Conservation (phyloP, 2,329 filamentous ascomycete species). For the Zymoseptoria brevis region DNA sequence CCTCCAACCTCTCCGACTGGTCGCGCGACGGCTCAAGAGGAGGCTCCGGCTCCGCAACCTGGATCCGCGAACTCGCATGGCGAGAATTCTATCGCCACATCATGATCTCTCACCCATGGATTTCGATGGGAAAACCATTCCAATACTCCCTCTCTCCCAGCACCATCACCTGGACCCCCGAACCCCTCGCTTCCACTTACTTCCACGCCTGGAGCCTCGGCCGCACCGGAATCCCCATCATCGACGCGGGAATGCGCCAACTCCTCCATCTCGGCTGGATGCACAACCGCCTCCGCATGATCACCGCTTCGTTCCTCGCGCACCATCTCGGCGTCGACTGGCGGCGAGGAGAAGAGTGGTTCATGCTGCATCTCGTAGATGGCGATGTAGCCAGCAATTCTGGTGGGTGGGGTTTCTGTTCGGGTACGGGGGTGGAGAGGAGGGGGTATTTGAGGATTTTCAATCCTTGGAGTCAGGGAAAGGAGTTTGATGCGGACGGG, state of each 20-base stretch:
- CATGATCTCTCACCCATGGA: conserved; percentile 74
- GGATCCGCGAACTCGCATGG: conserved; percentile 82
- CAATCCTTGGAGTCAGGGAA: conserved; percentile 75
- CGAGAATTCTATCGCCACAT: conserved; percentile 85
- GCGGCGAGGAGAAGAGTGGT: conserved; percentile 72
- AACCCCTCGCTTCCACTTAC: conserved; percentile 36
- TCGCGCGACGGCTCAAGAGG: conserved; percentile 36
- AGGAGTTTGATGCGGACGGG: conserved; percentile 74
- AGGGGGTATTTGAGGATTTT: conserved; percentile 90
- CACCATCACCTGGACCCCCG: conserved; percentile 65
- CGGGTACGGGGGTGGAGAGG: conserved; percentile 67
- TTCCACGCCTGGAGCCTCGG: conserved; percentile 70
- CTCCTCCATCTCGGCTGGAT: conserved; percentile 61
- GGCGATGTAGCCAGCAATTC: conserved; percentile 76
- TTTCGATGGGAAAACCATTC: conserved; percentile 70
- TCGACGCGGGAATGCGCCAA: conserved; percentile 82
- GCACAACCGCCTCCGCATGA: conserved; percentile 82
- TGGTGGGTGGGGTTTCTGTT: conserved; percentile 59
- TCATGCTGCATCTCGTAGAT: conserved; percentile 74
- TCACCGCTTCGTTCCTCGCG: conserved; percentile 68
- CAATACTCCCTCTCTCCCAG: conserved; percentile 66
- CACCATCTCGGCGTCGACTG: conserved; percentile 79
- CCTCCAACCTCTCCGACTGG: conserved; percentile 50
- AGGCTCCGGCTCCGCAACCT: conserved; percentile 56
- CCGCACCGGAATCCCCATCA: conserved; percentile 70